A percentile compares a stretch with the other conserved stretches of the same genome.
phyloP scores from a whole-genome alignment of 176 grass and related monocot species.

The Avena atlantica region DNA sequence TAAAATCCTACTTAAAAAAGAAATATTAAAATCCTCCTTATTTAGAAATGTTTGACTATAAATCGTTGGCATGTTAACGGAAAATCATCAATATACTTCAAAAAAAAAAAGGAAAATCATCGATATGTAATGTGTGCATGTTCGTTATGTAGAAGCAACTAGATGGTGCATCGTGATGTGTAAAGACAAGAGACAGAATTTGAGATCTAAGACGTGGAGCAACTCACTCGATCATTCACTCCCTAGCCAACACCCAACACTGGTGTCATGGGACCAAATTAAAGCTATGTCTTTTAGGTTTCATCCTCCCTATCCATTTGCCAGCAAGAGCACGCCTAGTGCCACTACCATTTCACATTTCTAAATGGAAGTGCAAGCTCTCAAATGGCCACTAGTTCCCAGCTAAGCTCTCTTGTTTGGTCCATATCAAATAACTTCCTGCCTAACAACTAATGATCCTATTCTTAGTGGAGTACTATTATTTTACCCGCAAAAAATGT shows the following conservation, averaged over 20 bases:
- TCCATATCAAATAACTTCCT: background rate
- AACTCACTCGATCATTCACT: slow-evolving; percentile 20
- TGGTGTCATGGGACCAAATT: slow-evolving; percentile 47
- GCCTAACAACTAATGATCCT: background rate
- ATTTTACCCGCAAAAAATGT: too few relatives aligned
- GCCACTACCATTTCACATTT: background rate
- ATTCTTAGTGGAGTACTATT: too few relatives aligned
- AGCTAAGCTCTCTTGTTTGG: background rate
- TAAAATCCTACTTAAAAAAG: too few relatives aligned
- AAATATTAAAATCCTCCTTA: too few relatives aligned
- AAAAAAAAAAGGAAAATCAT: too few relatives aligned
- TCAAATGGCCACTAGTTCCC: slow-evolving; percentile 16
- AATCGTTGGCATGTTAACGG: too few relatives aligned
- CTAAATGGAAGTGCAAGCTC: background rate
- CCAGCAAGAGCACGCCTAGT: slow-evolving; percentile 6
- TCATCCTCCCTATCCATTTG: slow-evolving; percentile 32
- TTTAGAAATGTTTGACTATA: too few relatives aligned
- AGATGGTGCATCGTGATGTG: slow-evolving; percentile 3
- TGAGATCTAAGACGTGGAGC: background rate
- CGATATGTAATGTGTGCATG: too few relatives aligned
- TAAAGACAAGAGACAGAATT: background rate
- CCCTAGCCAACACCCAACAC: background rate
- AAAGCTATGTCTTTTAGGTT: slow-evolving; percentile 53
- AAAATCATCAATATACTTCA: too few relatives aligned
- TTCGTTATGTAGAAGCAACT: background rate